Evolutionary conservation across 73 alveolate species (phyloP), one percentile per base, ranked within the genome.

Genomic region (Stentor coeruleus): DNA sequence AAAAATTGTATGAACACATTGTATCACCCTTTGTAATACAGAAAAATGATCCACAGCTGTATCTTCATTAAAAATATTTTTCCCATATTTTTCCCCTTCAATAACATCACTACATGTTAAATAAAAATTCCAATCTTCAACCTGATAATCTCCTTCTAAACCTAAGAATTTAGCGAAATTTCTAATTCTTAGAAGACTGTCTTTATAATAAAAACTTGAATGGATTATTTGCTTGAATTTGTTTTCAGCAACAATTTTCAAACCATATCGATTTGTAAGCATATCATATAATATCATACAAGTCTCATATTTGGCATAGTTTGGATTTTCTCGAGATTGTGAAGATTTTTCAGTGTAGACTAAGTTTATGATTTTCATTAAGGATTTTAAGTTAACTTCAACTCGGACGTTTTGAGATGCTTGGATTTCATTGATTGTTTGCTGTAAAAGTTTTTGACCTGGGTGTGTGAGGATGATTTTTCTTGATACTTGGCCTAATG

Each of bases 111-210:
- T 20, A 33, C 26, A 20, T 11, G n/a, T 14, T 66, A 33, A 20
- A 66, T 66, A 66, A 66, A 66, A 66, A 33, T 66, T 66, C 79
- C 79, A 66, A 66, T 66, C 79, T 33, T 66, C 79, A 20, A 49
- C n/a, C n/a, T n/a, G n/a, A n/a, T 6, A 11, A 11, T 57, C 28
- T 57, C 73, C 73, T 57, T 57, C 73, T 20, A 57, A 20, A 20
- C 73, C 73, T 57, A 57, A 57, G 2, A 57, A 57, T 2, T 57
- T 57, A 20, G 28, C 73, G 28, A 57, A 57, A 31, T 57, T 57
- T 57, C 35, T 31, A 2, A 57, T 31, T 57, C 73, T 57, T n/a
- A n/a, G n/a, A 20, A 31, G 73, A 31, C 28, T 20, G 35, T 57
- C 35, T 31, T 57, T 57, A 57, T 20, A 57, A 31, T 31, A 20